These are phyloP conservation scores for Massariosphaeria phaeospora DNA, from an alignment of 495 filamentous ascomycete genomes.

Conservation along the genomic window DNA sequence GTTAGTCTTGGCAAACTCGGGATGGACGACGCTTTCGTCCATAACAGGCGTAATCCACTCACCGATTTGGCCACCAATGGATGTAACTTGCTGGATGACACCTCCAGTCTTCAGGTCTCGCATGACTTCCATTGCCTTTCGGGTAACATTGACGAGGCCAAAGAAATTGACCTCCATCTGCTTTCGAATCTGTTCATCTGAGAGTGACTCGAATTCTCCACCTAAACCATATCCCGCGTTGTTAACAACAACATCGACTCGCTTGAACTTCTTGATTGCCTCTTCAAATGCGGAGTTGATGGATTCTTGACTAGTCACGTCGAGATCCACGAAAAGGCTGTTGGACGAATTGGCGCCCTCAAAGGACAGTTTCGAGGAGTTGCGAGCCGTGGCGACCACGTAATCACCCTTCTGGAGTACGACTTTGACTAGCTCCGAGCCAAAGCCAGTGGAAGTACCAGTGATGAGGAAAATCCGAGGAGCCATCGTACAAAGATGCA, in stretches of 20 bases:
- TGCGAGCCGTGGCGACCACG: slow-evolving; percentile 41
- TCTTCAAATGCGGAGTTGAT: slow-evolving; percentile 37
- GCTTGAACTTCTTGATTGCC: slow-evolving; percentile 37
- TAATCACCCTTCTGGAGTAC: slow-evolving; percentile 36
- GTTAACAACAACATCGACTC: slow-evolving; percentile 41
- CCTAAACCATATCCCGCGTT: slow-evolving; percentile 40
- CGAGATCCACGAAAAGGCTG: slow-evolving; percentile 34
- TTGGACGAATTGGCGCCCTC: slow-evolving; percentile 18
- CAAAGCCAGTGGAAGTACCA: slow-evolving; percentile 40
- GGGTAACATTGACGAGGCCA: slow-evolving; percentile 41
- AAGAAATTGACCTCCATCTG: slow-evolving; percentile 44
- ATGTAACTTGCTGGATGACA: slow-evolving; percentile 46
- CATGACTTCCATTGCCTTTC: slow-evolving; percentile 45
- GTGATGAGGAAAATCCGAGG: slow-evolving; percentile 41
- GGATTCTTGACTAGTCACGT: slow-evolving; percentile 33
- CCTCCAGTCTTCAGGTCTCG: slow-evolving; percentile 42
- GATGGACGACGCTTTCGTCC: background rate
- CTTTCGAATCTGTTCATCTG: slow-evolving; percentile 35
- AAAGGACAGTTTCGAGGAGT: slow-evolving; percentile 31
- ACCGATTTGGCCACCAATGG: slow-evolving; percentile 42
- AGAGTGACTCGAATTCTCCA: slow-evolving; percentile 39
- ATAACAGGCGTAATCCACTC: too few species aligned
- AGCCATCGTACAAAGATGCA: too few species aligned
- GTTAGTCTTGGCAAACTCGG: background rate
- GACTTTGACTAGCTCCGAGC: slow-evolving; percentile 36